A percentile compares a stretch with the other conserved stretches of the same genome.
Evolutionary conservation across 495 filamentous ascomycete genomes (phyloP).

Genomic region (Umbilicaria muhlenbergii): DNA sequence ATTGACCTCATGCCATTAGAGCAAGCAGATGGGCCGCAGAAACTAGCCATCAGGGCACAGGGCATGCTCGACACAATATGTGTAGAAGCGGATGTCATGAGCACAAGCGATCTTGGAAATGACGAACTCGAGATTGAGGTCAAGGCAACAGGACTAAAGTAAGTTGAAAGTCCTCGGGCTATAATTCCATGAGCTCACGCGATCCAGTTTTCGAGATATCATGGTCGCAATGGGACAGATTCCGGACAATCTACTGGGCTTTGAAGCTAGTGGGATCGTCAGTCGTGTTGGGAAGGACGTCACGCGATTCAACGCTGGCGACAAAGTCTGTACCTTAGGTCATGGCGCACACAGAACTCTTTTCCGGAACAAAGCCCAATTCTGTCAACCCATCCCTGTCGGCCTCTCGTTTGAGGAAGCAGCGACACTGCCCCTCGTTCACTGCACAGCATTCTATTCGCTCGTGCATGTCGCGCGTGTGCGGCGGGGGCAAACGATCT

Average conservation of each 20-base stretch:
- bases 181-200: background rate
- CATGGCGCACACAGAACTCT: background rate
- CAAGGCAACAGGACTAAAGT: slow-evolving; percentile 9
- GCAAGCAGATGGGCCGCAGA: slow-evolving; percentile 1
- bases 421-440: slow-evolving; percentile 18
- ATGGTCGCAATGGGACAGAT: slow-evolving; percentile 10
- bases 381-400: slow-evolving; percentile 10
- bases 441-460: slow-evolving; percentile 18
- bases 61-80: slow-evolving; percentile 17
- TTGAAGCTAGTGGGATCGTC: slow-evolving; percentile 11
- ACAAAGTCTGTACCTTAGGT: slow-evolving; percentile 3
- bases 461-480: slow-evolving; percentile 20
- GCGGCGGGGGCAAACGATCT: slow-evolving; percentile 19
- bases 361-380: background rate
- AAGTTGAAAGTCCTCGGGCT: background rate
- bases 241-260: slow-evolving; percentile 6
- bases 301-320: slow-evolving; percentile 1
- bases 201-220: slow-evolving; percentile 8
- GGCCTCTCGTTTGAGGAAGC: slow-evolving; percentile 15
- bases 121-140: slow-evolving; percentile 6
- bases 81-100: slow-evolving; percentile 11
- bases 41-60: slow-evolving; percentile 3
- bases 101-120: background rate
- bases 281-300: slow-evolving; percentile 2
- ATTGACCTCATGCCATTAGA: background rate